A percentile compares a stretch with the other conserved stretches of the same genome.
Evolutionary conservation across 805 yeast genomes (phyloP).

Genomic region (Cyberlindnera xishuangbannaensis): DNA sequence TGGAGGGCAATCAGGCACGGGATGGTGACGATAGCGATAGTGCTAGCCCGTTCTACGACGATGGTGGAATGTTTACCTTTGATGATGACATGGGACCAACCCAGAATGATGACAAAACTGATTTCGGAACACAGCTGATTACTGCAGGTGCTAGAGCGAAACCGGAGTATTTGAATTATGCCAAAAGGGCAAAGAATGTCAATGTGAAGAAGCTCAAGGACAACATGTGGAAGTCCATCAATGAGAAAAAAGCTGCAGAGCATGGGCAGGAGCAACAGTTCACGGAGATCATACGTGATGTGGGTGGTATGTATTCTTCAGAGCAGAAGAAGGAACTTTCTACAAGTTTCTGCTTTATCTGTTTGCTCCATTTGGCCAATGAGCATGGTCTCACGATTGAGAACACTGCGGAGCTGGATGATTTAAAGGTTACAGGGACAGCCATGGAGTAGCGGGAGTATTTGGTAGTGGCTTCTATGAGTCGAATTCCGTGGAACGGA

Average conservation of each 20-base stretch:
- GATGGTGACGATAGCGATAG: slow-evolving; percentile 25
- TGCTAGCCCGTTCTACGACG: slow-evolving; percentile 10
- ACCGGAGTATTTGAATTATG: slow-evolving; percentile 47
- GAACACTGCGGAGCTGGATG: slow-evolving; percentile 16
- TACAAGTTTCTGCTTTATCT: slow-evolving; percentile 80
- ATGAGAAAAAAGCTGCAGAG: slow-evolving; percentile 11
- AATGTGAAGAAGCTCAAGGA: slow-evolving; percentile 70
- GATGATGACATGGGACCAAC: slow-evolving; percentile 7
- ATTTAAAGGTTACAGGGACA: slow-evolving; percentile 12
- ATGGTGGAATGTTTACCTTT: slow-evolving; percentile 5
- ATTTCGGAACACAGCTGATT: slow-evolving; percentile 25
- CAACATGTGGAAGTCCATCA: slow-evolving; percentile 63
- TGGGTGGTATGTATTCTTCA: slow-evolving; percentile 46
- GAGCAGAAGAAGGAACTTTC: slow-evolving; percentile 63
- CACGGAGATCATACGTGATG: slow-evolving; percentile 42
- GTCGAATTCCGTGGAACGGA: too few species aligned
- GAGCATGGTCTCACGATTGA: slow-evolving; percentile 65
- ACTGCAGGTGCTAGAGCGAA: slow-evolving; percentile 27
- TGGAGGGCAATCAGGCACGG: slow-evolving; percentile 21
- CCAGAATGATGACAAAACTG: slow-evolving; percentile 13
- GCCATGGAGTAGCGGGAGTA: too few species aligned
- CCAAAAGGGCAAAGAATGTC: slow-evolving; percentile 72
- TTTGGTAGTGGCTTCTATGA: too few species aligned
- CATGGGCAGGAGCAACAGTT: slow-evolving; percentile 25
- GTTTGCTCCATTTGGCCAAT: slow-evolving; percentile 79